These are phyloP conservation scores for Clonostachys sp. DNA, from an alignment of 2,329 filamentous ascomycete genomes.

Conservation along the genomic window DNA sequence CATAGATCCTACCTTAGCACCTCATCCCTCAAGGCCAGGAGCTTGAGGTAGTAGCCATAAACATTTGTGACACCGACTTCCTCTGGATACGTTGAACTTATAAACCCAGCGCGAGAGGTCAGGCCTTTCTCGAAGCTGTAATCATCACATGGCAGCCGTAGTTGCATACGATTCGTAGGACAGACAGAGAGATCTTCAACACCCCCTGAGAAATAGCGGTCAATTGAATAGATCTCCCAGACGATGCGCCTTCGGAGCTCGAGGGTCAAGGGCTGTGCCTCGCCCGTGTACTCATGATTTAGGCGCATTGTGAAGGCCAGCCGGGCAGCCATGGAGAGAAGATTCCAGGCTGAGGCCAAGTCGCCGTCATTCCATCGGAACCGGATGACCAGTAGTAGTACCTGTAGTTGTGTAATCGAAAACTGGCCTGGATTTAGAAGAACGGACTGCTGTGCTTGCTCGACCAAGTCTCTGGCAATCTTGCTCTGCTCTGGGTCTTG, in stretches of 20 bases:
- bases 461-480: conserved; percentile 9
- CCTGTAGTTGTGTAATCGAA: conserved; percentile 8
- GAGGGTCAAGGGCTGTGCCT: conserved; percentile 8
- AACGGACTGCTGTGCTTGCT: conserved; percentile 7
- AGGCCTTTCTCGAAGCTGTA: conserved; percentile 15
- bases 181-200: conserved; percentile 20
- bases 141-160: conserved; percentile 14
- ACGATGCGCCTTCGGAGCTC: conserved; percentile 15
- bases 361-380: conserved; percentile 8
- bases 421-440: too few species aligned
- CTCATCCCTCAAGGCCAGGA: conserved; percentile 9
- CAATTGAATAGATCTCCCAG: conserved; percentile 16
- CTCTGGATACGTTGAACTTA: conserved; percentile 1
- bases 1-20: too few species aligned
- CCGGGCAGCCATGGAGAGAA: conserved; percentile 13
- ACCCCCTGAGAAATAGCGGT: conserved; percentile 15
- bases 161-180: conserved; percentile 11
- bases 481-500: background rate
- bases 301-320: conserved; percentile 15
- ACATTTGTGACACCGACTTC: conserved; percentile 7
- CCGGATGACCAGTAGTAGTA: conserved; percentile 9
- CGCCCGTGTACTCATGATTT: conserved; percentile 12
- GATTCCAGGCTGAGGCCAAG: conserved; percentile 10
- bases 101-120: conserved; percentile 8
- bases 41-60: conserved; percentile 9